Evolutionary conservation across 495 filamentous ascomycete genomes (phyloP).

Genomic region (Penicillium ochrochloron): DNA sequence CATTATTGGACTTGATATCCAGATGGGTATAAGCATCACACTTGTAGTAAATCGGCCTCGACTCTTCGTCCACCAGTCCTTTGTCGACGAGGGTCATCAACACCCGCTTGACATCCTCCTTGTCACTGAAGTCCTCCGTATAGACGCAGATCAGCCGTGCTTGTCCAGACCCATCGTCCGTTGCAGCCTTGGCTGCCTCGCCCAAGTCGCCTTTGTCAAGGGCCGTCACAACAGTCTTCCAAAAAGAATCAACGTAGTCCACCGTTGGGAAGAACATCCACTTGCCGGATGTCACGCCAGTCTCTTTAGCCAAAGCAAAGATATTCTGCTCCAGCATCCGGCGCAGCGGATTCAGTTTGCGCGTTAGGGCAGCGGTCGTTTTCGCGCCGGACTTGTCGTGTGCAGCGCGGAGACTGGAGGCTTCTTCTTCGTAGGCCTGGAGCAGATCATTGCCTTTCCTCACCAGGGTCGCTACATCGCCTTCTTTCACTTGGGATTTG

Average conservation of each 20-base stretch:
- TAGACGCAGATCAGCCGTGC: slow-evolving; percentile 73
- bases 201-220: slow-evolving; percentile 69
- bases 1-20: slow-evolving; percentile 66
- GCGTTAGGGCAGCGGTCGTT: slow-evolving; percentile 45
- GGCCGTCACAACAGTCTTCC: slow-evolving; percentile 65
- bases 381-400: slow-evolving; percentile 42
- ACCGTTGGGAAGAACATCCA: slow-evolving; percentile 80
- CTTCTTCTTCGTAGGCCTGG: slow-evolving; percentile 43
- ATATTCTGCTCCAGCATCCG: slow-evolving; percentile 57
- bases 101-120: slow-evolving; percentile 69
- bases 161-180: slow-evolving; percentile 47
- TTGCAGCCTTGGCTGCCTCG: slow-evolving; percentile 69
- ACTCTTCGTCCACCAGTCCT: slow-evolving; percentile 55
- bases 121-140: slow-evolving; percentile 72
- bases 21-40: slow-evolving; percentile 79
- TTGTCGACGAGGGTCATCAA: slow-evolving; percentile 61
- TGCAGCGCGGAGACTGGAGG: slow-evolving; percentile 41
- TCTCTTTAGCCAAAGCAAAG: slow-evolving; percentile 57
- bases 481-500: slow-evolving; percentile 29
- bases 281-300: slow-evolving; percentile 66
- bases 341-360: slow-evolving; percentile 57
- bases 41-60: slow-evolving; percentile 75
- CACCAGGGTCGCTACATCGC: slow-evolving; percentile 48
- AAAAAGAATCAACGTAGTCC: slow-evolving; percentile 62
- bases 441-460: slow-evolving; percentile 49